These are phyloP conservation scores for Solanum raphanifolium DNA, from an alignment of 257 asterid genomes.

Conservation along the genomic window DNA sequence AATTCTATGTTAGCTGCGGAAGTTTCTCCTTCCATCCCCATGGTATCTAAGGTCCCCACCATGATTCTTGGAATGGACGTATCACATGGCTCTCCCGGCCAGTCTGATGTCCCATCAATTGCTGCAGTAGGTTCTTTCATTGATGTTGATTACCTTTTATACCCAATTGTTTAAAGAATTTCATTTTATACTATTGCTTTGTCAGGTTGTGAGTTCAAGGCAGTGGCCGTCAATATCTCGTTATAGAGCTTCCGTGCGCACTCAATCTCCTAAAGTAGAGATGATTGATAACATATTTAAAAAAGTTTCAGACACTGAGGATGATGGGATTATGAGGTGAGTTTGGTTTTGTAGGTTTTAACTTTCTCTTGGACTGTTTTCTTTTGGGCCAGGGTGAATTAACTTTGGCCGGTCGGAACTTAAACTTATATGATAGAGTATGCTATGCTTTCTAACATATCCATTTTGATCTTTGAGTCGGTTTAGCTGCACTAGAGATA, in stretches of 20 bases:
- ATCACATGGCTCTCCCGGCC: slow-evolving; percentile 96
- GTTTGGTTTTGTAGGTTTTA: neutral
- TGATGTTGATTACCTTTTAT: neutral
- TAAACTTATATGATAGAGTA: neutral
- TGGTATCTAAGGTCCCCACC: slow-evolving; percentile 71
- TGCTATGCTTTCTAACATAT: neutral
- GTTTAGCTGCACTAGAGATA: neutral
- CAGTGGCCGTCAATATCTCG: slow-evolving; percentile 88
- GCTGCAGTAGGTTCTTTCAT: slow-evolving; percentile 54
- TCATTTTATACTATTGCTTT: neutral
- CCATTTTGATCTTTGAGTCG: neutral
- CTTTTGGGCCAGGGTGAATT: neutral
- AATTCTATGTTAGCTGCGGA: slow-evolving; percentile 69
- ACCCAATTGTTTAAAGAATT: neutral
- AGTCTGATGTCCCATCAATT: slow-evolving; percentile 84
- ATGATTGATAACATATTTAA: slow-evolving; percentile 79
- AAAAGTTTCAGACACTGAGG: slow-evolving; percentile 59
- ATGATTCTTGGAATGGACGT: slow-evolving; percentile 93
- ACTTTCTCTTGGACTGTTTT: neutral
- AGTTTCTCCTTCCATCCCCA: slow-evolving; percentile 42
- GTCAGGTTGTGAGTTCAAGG: slow-evolving; percentile 90
- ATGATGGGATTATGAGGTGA: slow-evolving; percentile 82
- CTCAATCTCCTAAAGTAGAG: slow-evolving; percentile 81
- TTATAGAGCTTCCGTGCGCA: slow-evolving; percentile 81
- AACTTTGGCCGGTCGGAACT: neutral